These are phyloP conservation scores for Priceomyces castillae DNA, from an alignment of 805 yeast species.

Conservation along the genomic window DNA sequence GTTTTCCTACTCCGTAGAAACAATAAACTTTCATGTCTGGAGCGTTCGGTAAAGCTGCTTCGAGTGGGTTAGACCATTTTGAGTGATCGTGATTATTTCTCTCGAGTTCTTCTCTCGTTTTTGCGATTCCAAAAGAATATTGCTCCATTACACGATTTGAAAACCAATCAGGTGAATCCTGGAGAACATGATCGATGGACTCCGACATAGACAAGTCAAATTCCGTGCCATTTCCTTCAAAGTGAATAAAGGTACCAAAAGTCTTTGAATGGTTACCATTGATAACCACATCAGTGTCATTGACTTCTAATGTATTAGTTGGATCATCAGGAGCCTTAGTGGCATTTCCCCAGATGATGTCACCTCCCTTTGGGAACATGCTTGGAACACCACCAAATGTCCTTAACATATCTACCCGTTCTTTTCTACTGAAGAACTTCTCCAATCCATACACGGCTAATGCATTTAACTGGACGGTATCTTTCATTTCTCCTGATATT, in stretches of 20 bases:
- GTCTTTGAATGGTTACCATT: constrained; percentile 34
- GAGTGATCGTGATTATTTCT: constrained; percentile 66
- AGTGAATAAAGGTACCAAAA: constrained; percentile 73
- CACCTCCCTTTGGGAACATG: constrained; percentile 97
- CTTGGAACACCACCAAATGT: constrained; percentile 93
- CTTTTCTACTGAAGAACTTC: constrained; percentile 85
- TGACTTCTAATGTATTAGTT: constrained; percentile 23
- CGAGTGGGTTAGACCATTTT: constrained; percentile 94
- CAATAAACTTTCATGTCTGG: constrained; percentile 88
- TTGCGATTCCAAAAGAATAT: constrained; percentile 78
- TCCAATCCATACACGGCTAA: constrained; percentile 93
- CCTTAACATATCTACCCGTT: constrained; percentile 79
- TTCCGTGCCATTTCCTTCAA: constrained; percentile 35
- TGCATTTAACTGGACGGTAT: constrained; percentile 90
- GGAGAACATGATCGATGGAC: constrained; percentile 63
- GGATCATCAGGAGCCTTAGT: constrained; percentile 72
- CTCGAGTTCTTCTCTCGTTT: constrained; percentile 53
- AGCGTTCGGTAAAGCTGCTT: constrained; percentile 87
- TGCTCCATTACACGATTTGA: constrained; percentile 58
- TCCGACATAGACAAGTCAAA: constrained; percentile 62
- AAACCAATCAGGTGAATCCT: constrained; percentile 77
- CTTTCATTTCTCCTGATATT: constrained; percentile 97
- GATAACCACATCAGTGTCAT: constrained; percentile 12
- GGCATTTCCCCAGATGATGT: constrained; percentile 79
- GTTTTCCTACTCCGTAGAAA: constrained; percentile 94